A percentile compares a stretch with the other conserved stretches of the same genome.
Evolutionary conservation across 495 filamentous ascomycete genomes (phyloP).

Genomic region (Aspergillus indologenus): DNA sequence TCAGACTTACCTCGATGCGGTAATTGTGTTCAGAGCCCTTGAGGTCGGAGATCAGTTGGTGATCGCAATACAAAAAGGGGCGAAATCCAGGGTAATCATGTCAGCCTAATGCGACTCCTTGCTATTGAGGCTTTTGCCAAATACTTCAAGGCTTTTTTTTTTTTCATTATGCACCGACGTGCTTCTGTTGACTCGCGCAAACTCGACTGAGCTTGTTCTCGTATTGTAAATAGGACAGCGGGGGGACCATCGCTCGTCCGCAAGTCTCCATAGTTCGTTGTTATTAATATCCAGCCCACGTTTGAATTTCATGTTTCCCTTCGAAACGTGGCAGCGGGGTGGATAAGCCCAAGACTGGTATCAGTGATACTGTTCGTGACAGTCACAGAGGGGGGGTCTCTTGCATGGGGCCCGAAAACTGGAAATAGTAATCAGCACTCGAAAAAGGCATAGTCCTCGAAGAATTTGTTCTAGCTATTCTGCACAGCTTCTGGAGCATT

Average conservation of each 20-base stretch:
- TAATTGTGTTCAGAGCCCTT: neutral
- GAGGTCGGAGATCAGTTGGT: neutral
- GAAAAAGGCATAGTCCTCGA: neutral
- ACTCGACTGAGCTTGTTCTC: neutral
- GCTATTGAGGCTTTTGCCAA: neutral
- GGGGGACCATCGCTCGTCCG: neutral
- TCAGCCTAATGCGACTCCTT: neutral
- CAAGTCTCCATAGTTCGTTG: neutral
- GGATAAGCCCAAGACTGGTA: conserved; percentile 11
- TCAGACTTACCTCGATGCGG: neutral
- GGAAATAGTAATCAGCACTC: neutral
- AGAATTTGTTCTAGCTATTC: neutral
- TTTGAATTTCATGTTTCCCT: neutral
- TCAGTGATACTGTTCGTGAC: neutral
- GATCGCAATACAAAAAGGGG: neutral
- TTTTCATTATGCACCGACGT: neutral
- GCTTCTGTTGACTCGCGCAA: neutral
- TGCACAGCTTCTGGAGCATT: neutral
- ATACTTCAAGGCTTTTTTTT: too few relatives aligned
- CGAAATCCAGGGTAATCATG: neutral
- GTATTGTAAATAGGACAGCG: neutral
- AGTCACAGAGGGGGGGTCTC: too few relatives aligned
- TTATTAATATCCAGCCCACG: neutral
- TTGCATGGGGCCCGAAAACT: neutral
- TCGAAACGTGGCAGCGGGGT: conserved; percentile 12